phyloP scores from a whole-genome alignment of 202 grass and related monocot species.

The Panicum hallii region DNA sequence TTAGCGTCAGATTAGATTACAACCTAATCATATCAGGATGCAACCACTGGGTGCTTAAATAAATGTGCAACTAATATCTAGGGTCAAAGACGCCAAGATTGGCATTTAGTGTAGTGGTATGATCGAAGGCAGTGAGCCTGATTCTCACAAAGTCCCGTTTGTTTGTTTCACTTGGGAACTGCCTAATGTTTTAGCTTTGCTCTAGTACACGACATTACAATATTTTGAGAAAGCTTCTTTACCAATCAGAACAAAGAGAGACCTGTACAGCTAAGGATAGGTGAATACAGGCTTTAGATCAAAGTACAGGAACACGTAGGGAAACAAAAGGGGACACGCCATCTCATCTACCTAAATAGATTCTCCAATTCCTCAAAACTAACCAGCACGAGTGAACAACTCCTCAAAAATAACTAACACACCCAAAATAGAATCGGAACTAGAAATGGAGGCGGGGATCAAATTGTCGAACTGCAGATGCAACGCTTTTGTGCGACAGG shows the following conservation, averaged over 20 bases:
- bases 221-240: slow-evolving; percentile 30
- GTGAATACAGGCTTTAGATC: slow-evolving; percentile 35
- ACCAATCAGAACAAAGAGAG: slow-evolving; percentile 42
- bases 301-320: slow-evolving; percentile 38
- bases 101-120: slow-evolving; percentile 39
- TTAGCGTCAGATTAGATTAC: slow-evolving; percentile 26
- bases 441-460: background rate
- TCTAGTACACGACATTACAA: slow-evolving; percentile 13
- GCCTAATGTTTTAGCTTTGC: slow-evolving; percentile 23
- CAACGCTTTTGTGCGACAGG: background rate
- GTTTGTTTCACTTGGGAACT: slow-evolving; percentile 9
- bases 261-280: slow-evolving; percentile 39
- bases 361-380: slow-evolving; percentile 1
- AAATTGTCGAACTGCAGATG: slow-evolving; percentile 29
- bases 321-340: background rate
- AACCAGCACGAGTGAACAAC: too few species aligned
- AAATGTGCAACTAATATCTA: slow-evolving; percentile 14
- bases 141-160: slow-evolving; percentile 28
- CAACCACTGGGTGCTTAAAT: slow-evolving; percentile 35
- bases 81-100: slow-evolving; percentile 26
- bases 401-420: background rate
- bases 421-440: slow-evolving; percentile 12
- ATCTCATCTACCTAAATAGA: slow-evolving; percentile 18
- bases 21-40: slow-evolving; percentile 25
- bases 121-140: slow-evolving; percentile 34